Evolutionary conservation across 202 grass and related monocot genomes (phyloP), one percentile per base, ranked within the genome.

Genomic region (Digitaria exilis): DNA sequence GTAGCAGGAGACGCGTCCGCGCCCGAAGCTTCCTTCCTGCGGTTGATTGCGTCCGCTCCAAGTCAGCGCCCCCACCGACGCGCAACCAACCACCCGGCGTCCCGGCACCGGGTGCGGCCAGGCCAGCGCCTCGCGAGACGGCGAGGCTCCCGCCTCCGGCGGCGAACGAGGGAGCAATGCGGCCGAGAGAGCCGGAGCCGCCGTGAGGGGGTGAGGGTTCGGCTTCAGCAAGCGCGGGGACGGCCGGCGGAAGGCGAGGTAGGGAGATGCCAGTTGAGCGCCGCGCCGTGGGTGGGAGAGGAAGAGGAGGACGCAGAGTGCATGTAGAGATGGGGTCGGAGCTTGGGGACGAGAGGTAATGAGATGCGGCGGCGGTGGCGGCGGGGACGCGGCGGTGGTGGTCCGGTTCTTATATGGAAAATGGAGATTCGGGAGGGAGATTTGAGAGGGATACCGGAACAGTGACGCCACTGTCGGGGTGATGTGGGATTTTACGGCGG

Each of bases 1-100:
- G 65, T 52, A n/a, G 73, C 44, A 21, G 45, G n/a, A 65, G n/a
- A n/a, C 59, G 41, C 61, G 59, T 50, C 60, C 68, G 19, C 75
- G 43, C 50, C 17, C 68, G 81, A 84, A 88, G 81, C 81, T 84
- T 84, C 81, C 78, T 80, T 73, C 46, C 48, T 80, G 35, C 29
- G 43, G 29, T 15, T 39, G 49, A 21, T 57, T 76, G 34, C 52
- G 73, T 76, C 76, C 16, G 30, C 58, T 18, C 7, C 19, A 88
- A 84, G 75, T 71, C 73, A 88, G 57, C 63, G 85, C 64, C 52
- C 51, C 72, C 43, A 54, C 42, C 41, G 12, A 48, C 43, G 60
- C 42, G 76, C 56, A 34, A 43, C 72, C 55, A 64, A 73, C 72
- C 63, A 18, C 21, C 44, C 45, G n/a, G n/a, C n/a, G n/a, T n/a